phyloP scores from a whole-genome alignment of 441 rosid species.

The Flueggea neowawraea region DNA sequence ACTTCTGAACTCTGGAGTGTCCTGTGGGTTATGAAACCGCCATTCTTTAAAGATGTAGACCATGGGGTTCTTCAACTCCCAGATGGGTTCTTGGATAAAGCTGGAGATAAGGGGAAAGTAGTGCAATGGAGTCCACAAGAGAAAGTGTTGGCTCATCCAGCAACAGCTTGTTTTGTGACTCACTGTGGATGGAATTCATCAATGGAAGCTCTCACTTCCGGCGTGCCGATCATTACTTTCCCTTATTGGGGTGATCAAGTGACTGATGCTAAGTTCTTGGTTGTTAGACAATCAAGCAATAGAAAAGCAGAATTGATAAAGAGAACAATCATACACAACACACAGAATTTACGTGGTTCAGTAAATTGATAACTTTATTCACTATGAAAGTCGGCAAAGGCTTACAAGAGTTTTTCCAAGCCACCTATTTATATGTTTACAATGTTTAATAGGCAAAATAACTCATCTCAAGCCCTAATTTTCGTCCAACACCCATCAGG shows the following conservation, averaged over 20 bases:
- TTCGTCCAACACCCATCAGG: no score
- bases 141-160: conserved; percentile 58
- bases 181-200: conserved; percentile 93
- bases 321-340: no score
- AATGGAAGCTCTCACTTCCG: conserved; percentile 57
- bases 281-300: no score
- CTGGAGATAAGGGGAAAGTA: conserved; percentile 48
- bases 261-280: conserved; percentile 59
- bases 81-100: conserved; percentile 46
- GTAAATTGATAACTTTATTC: no score
- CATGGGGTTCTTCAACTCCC: conserved; percentile 36
- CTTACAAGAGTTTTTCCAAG: no score
- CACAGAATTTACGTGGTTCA: no score
- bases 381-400: no score
- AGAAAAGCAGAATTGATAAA: no score
- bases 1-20: conserved; percentile 38
- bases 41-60: conserved; percentile 11
- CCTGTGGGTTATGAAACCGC: conserved; percentile 71
- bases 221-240: conserved; percentile 59
- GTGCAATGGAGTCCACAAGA: conserved; percentile 84
- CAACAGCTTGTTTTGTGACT: conserved; percentile 58
- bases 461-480: no score
- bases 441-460: no score
- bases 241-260: conserved; percentile 94
- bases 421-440: no score